Evolutionary conservation across 2,329 filamentous ascomycete species (phyloP), one percentile per base, ranked within the genome.

Genomic region (Botrytis elliptica): DNA sequence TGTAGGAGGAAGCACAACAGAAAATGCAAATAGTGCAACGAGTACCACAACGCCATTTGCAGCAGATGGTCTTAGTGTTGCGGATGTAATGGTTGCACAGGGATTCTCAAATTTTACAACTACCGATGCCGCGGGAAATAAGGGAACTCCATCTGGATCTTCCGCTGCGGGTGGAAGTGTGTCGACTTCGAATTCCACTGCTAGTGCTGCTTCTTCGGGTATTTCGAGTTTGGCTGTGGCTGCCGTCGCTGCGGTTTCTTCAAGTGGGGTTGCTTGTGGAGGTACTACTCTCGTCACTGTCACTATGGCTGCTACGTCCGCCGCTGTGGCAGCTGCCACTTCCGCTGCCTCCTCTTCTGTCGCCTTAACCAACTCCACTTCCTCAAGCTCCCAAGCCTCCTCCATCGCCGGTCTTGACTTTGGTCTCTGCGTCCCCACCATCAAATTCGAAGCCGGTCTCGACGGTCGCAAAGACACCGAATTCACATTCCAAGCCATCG

Each of bases 401-500:
- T 77, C 77, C 25, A 79, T 76, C 49, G 78, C 76, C 25, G 84
- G 81, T 2, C 83, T 84, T 38, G 85, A 87, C 79, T 87, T 88
- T 74, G 86, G 86, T 63, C 77, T 79, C 36, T 88, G 86, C 80
- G 82, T 79, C 6, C 86, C 87, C 20, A 85, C 84, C 40, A 87
- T 87, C 78, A 85, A 89, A 81, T 89, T 89, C 82, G 84, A 87
- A 78, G 84, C 85, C 64, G 88, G 88, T 22, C 85, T 87, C 0
- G 77, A 82, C 67, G 85, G 85, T 29, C 87, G 88, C 72, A 80
- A 83, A 14, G 85, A 85, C 33, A 85, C 84, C 73, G 90, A 91
- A 82, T 89, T 87, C 82, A 91, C 90, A 69, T 93, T 92, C 87
- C 88, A 91, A 81, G 87, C 91, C 70, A 86, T 86, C 66, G 90